A percentile compares a stretch with the other conserved stretches of the same genome.
These are phyloP conservation scores for Vaccinium macrocarpon DNA, from an alignment of 148 eudicot genomes.

Conservation along the genomic window DNA sequence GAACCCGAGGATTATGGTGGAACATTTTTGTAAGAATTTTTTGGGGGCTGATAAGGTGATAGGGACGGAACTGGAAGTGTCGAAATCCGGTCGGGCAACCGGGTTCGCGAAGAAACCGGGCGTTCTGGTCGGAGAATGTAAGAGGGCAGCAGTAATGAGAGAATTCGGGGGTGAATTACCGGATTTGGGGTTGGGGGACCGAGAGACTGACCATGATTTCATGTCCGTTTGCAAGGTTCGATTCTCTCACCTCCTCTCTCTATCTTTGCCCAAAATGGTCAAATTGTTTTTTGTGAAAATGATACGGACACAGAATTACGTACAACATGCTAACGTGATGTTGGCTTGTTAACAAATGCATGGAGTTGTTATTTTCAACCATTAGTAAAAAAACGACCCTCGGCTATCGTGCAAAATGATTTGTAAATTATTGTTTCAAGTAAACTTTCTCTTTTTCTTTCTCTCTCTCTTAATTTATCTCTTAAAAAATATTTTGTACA, in stretches of 20 bases:
- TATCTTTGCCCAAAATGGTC: neutral
- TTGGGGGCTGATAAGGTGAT: conserved; percentile 67
- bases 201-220: conserved; percentile 63
- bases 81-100: conserved; percentile 48
- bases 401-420: neutral
- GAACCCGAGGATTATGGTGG: conserved; percentile 72
- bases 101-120: conserved; percentile 65
- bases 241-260: neutral
- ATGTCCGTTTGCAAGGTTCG: conserved; percentile 86
- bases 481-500: too few species aligned
- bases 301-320: neutral
- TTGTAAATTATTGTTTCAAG: too few species aligned
- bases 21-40: conserved; percentile 51
- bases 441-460: too few species aligned
- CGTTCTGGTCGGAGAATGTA: conserved; percentile 59
- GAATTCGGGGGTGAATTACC: conserved; percentile 52
- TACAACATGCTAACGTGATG: neutral
- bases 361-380: neutral
- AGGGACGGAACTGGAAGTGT: conserved; percentile 61
- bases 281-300: neutral
- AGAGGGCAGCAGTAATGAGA: conserved; percentile 36
- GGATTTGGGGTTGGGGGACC: conserved; percentile 73
- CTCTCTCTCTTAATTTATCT: neutral
- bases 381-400: neutral
- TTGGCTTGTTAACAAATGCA: neutral